Percentiles rank a stretch among this genome's conserved stretches.
Conservation (phyloP, 495 filamentous ascomycete genomes). For the Chaetomidium leptoderma region DNA sequence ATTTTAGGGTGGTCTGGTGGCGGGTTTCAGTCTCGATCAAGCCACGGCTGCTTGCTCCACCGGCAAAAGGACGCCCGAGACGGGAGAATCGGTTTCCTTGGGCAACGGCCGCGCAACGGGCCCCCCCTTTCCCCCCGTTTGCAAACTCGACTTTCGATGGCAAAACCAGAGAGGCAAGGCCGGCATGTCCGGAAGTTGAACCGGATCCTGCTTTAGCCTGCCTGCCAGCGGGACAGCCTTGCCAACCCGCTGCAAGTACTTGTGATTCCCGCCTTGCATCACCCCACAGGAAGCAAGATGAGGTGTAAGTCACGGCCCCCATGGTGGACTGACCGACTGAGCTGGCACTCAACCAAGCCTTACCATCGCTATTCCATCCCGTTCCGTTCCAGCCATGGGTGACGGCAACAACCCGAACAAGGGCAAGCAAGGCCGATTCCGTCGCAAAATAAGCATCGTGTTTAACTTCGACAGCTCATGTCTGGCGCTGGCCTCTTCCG, state of each 20-base stretch:
- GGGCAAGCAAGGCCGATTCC: constrained; percentile 6
- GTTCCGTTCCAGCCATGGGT: constrained; percentile 5
- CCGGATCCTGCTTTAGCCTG: constrained; percentile 22
- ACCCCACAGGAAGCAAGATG: constrained; percentile 29
- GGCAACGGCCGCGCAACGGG: constrained; percentile 11
- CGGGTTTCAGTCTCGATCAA: constrained; percentile 1
- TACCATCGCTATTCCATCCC: constrained; percentile 18
- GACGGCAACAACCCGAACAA: constrained; percentile 16
- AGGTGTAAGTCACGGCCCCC: constrained; percentile 32
- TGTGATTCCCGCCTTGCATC: constrained; percentile 22
- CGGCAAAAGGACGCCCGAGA: neutral
- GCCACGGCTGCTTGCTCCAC: neutral
- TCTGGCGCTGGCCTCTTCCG: constrained; percentile 3
- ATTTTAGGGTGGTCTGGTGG: neutral
- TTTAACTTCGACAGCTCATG: neutral
- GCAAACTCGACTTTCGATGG: constrained; percentile 1
- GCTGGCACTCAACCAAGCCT: constrained; percentile 16
- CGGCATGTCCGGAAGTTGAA: constrained; percentile 19
- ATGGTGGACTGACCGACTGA: constrained; percentile 16
- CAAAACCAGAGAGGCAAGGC: constrained; percentile 1
- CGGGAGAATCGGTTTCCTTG: neutral
- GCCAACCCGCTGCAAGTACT: constrained; percentile 13
- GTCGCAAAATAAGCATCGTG: constrained; percentile 2
- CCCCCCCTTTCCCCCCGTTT: constrained; percentile 1
- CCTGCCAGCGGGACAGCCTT: constrained; percentile 10